A percentile compares a stretch with the other conserved stretches of the same genome.
These are phyloP conservation scores for Nicotiana tomentosiformis DNA, from an alignment of 257 asterid species.

Conservation along the genomic window DNA sequence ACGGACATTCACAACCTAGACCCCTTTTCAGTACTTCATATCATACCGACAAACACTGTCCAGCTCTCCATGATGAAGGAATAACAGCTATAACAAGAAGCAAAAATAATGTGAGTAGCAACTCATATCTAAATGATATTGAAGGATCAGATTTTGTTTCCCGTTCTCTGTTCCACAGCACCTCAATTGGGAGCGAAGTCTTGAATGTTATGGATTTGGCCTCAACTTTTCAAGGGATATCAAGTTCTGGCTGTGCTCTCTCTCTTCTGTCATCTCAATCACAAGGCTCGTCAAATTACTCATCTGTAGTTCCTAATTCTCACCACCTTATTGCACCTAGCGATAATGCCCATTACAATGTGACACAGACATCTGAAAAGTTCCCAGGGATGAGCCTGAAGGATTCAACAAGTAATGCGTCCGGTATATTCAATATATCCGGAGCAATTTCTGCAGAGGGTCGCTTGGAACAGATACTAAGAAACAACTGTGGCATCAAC, in stretches of 20 bases:
- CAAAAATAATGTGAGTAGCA: slow-evolving; percentile 8
- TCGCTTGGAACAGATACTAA: slow-evolving; percentile 22
- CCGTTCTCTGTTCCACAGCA: slow-evolving; percentile 8
- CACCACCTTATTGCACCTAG: slow-evolving; percentile 14
- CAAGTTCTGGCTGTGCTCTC: slow-evolving; percentile 37
- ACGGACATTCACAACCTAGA: neutral
- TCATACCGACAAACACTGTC: neutral
- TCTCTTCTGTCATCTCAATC: slow-evolving; percentile 46
- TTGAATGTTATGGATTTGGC: slow-evolving; percentile 16
- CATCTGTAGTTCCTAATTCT: slow-evolving; percentile 11
- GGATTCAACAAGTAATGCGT: slow-evolving; percentile 11
- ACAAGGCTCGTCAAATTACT: slow-evolving; percentile 13
- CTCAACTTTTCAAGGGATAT: slow-evolving; percentile 16
- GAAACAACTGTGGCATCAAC: slow-evolving; percentile 10
- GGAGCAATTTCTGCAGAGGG: slow-evolving; percentile 16
- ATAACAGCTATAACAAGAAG: neutral
- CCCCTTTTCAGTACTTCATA: slow-evolving; percentile 3
- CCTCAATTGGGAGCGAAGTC: slow-evolving; percentile 17
- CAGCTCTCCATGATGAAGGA: neutral
- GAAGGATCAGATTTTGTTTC: slow-evolving; percentile 10
- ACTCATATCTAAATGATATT: neutral
- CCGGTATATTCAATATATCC: slow-evolving; percentile 12
- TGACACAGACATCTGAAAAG: slow-evolving; percentile 12
- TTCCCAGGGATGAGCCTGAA: slow-evolving; percentile 17
- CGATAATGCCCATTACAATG: slow-evolving; percentile 12